phyloP scores from a whole-genome alignment of 1,139 yeast genomes.

The Candida pseudocylindracea region DNA sequence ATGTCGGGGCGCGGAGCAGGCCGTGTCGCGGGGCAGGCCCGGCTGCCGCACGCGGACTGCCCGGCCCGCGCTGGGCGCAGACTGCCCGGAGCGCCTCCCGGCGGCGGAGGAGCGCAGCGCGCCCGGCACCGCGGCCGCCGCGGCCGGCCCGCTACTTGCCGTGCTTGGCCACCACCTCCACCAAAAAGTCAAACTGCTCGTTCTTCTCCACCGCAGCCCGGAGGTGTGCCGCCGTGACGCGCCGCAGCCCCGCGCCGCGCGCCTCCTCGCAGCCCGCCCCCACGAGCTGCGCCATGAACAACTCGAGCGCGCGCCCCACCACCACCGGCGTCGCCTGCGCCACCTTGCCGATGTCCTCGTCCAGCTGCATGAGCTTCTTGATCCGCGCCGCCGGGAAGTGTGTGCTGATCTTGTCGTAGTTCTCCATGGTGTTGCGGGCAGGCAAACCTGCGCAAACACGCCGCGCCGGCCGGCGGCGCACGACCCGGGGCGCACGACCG shows the following conservation, averaged over 20 bases:
- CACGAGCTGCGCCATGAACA: constrained; percentile 76
- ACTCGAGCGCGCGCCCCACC: constrained; percentile 85
- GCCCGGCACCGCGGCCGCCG: too few relatives aligned
- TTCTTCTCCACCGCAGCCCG: constrained; percentile 67
- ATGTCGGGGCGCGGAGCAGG: too few relatives aligned
- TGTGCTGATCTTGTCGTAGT: constrained; percentile 59
- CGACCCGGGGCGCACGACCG: too few relatives aligned
- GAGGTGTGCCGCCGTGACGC: constrained; percentile 68
- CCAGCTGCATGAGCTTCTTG: constrained; percentile 92
- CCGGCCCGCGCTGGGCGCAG: too few relatives aligned
- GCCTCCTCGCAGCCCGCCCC: constrained; percentile 73
- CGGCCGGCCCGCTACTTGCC: constrained; percentile 5
- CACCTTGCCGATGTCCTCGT: constrained; percentile 95
- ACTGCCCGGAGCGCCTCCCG: too few relatives aligned
- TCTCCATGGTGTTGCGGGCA: too few relatives aligned
- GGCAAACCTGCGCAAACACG: too few relatives aligned
- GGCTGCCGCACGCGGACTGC: too few relatives aligned
- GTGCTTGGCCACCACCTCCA: constrained; percentile 48
- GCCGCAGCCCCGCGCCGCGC: constrained; percentile 47
- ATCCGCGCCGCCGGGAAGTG: constrained; percentile 96
- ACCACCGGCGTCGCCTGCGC: constrained; percentile 97
- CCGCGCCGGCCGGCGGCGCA: too few relatives aligned
- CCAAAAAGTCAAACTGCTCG: constrained; percentile 82
- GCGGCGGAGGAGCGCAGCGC: too few relatives aligned
- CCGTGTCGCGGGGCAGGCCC: too few relatives aligned